These are phyloP conservation scores for Coniochaeta sp. DNA, from an alignment of 2,329 filamentous ascomycete species.

Conservation along the genomic window DNA sequence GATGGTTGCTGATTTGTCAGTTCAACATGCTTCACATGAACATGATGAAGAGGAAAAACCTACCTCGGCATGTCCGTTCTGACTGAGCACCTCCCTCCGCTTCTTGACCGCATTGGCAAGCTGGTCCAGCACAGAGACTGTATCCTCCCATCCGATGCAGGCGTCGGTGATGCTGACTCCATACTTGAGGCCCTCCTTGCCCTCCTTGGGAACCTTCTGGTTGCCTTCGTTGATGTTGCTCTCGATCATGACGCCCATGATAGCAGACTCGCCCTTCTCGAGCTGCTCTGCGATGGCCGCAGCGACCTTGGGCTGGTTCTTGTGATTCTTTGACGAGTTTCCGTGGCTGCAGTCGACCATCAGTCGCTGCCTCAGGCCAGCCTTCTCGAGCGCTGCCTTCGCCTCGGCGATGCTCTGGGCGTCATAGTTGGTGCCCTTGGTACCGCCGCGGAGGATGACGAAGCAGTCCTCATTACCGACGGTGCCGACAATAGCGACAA, in stretches of 20 bases:
- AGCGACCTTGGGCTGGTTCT: slow-evolving; percentile 93
- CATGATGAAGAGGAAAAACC: neutral
- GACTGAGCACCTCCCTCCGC: slow-evolving; percentile 45
- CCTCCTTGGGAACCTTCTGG: slow-evolving; percentile 87
- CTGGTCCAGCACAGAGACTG: slow-evolving; percentile 66
- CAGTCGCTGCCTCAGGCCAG: slow-evolving; percentile 66
- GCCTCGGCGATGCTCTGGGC: slow-evolving; percentile 75
- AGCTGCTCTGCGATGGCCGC: slow-evolving; percentile 78
- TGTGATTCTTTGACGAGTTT: slow-evolving; percentile 93
- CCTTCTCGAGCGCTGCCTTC: slow-evolving; percentile 69
- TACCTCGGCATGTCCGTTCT: slow-evolving; percentile 17
- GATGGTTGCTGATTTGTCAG: neutral
- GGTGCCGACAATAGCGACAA: slow-evolving; percentile 91
- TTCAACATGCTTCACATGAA: neutral
- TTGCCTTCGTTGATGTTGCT: slow-evolving; percentile 90
- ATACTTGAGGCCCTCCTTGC: slow-evolving; percentile 78
- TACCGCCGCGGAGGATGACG: slow-evolving; percentile 88
- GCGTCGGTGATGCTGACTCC: slow-evolving; percentile 97
- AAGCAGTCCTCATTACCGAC: slow-evolving; percentile 96
- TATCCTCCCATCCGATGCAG: slow-evolving; percentile 92
- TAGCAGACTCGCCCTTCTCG: slow-evolving; percentile 70
- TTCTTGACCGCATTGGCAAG: slow-evolving; percentile 76
- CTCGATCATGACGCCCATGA: slow-evolving; percentile 99
- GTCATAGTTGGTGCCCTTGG: slow-evolving; percentile 91
- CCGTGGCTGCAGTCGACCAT: slow-evolving; percentile 99